Percentiles rank a stretch among this genome's conserved stretches.
phyloP scores from a whole-genome alignment of 1,284 basidiomycete species.

The Fomitiporia mediterranea region DNA sequence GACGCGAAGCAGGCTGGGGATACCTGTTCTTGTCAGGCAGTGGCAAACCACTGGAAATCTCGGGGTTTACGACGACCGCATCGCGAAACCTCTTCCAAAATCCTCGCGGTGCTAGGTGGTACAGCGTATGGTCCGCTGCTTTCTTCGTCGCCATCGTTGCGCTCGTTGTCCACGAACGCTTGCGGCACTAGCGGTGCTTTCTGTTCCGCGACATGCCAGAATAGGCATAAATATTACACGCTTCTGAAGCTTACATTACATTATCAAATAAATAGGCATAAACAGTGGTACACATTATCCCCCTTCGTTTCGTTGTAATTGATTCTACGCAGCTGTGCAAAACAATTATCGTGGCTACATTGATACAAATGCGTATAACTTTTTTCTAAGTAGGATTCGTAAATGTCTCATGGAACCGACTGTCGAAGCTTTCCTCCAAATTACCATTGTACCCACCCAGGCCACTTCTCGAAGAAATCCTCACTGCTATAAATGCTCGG shows the following conservation, averaged over 20 bases:
- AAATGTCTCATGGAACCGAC: no score
- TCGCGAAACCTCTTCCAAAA: slow-evolving; percentile 95
- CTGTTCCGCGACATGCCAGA: not conserved
- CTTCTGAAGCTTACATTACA: no score
- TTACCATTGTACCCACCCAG: not conserved
- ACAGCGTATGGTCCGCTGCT: slow-evolving; percentile 78
- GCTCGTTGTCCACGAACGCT: not conserved
- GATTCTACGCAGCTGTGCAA: no score
- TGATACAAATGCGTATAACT: no score
- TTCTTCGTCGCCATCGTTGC: slow-evolving; percentile 62
- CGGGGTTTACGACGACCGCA: slow-evolving; percentile 74
- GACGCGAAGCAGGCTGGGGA: slow-evolving; percentile 82
- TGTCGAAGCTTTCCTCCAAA: no score
- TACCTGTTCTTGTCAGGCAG: slow-evolving; percentile 69
- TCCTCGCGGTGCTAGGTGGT: slow-evolving; percentile 82
- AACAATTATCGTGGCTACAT: no score
- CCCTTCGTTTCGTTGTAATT: no score
- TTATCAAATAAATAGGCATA: no score
- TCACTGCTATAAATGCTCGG: slow-evolving; percentile 3
- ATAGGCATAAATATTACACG: not conserved
- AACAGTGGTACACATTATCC: no score
- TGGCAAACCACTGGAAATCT: slow-evolving; percentile 91
- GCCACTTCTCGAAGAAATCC: not conserved
- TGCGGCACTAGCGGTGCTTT: no score
- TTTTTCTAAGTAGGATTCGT: no score